Percentiles rank a stretch among this genome's conserved stretches.
phyloP scores from a whole-genome alignment of 2,329 filamentous ascomycete genomes.

The Fusarium annulatum region DNA sequence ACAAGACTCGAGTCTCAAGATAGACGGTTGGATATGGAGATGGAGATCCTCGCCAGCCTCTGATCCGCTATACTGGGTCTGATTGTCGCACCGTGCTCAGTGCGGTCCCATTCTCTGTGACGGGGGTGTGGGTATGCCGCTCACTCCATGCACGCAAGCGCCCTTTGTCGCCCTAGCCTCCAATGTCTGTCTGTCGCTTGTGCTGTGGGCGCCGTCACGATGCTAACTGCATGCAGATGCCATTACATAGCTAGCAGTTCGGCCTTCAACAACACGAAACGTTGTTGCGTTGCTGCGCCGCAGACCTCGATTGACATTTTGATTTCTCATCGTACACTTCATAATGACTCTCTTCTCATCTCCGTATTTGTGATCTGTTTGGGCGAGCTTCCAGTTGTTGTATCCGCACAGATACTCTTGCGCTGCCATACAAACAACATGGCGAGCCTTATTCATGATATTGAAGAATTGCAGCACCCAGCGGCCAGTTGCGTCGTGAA shows the following conservation, averaged over 20 bases:
- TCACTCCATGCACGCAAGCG: constrained; percentile 23
- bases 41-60: constrained; percentile 29
- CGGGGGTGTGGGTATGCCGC: constrained; percentile 25
- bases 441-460: background rate
- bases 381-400: background rate
- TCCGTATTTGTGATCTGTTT: background rate
- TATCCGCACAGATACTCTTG: background rate
- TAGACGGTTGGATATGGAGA: background rate
- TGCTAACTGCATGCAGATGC: constrained; percentile 38
- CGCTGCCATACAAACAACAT: background rate
- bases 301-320: background rate
- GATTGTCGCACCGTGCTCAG: constrained; percentile 42
- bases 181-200: constrained; percentile 9
- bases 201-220: constrained; percentile 23
- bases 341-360: background rate
- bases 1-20: background rate
- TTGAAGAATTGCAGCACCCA: background rate
- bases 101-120: constrained; percentile 29
- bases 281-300: constrained; percentile 26
- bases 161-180: constrained; percentile 14
- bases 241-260: constrained; percentile 36
- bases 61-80: constrained; percentile 43
- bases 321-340: background rate
- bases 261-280: constrained; percentile 36
- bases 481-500: background rate